Percentiles rank a stretch among this genome's conserved stretches.
These are phyloP conservation scores for Angomonas deanei DNA, from an alignment of 208 protist species.

Conservation along the genomic window DNA sequence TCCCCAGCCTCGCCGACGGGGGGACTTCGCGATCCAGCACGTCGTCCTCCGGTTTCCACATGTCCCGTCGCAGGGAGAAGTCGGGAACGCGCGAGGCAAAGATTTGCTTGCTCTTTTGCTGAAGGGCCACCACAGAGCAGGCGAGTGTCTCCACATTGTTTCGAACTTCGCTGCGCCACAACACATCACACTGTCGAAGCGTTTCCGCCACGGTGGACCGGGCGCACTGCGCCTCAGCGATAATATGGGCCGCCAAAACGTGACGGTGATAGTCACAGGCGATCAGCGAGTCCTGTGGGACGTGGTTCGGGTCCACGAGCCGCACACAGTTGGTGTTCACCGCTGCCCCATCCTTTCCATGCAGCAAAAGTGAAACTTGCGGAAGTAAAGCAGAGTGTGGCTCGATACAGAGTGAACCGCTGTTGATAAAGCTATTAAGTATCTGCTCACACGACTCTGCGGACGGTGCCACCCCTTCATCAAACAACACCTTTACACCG, in stretches of 20 bases:
- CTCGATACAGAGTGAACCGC: constrained; percentile 28
- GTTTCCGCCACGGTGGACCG: constrained; percentile 55
- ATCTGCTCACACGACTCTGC: constrained; percentile 49
- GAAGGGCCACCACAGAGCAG: constrained; percentile 56
- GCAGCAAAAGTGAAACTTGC: constrained; percentile 13
- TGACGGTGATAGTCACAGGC: constrained; percentile 78
- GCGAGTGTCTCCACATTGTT: constrained; percentile 51
- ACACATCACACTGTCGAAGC: constrained; percentile 45
- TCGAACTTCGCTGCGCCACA: constrained; percentile 34
- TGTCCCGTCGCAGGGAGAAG: constrained; percentile 58
- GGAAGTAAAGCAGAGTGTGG: constrained; percentile 23
- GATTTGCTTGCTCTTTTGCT: constrained; percentile 75
- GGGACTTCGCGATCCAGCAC: constrained; percentile 66
- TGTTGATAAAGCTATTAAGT: constrained; percentile 28
- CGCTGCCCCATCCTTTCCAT: neutral
- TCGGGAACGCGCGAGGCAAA: constrained; percentile 79
- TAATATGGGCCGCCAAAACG: constrained; percentile 57
- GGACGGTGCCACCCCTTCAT: constrained; percentile 61
- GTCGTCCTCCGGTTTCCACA: constrained; percentile 56
- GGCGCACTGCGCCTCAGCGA: constrained; percentile 75
- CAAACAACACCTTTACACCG: constrained; percentile 66
- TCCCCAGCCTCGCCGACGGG: constrained; percentile 16
- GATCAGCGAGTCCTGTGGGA: constrained; percentile 67
- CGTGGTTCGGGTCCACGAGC: constrained; percentile 29
- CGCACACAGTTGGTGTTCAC: neutral